phyloP scores from a whole-genome alignment of 108 stramenopile species.

The Aurantiochytrium sp. region DNA sequence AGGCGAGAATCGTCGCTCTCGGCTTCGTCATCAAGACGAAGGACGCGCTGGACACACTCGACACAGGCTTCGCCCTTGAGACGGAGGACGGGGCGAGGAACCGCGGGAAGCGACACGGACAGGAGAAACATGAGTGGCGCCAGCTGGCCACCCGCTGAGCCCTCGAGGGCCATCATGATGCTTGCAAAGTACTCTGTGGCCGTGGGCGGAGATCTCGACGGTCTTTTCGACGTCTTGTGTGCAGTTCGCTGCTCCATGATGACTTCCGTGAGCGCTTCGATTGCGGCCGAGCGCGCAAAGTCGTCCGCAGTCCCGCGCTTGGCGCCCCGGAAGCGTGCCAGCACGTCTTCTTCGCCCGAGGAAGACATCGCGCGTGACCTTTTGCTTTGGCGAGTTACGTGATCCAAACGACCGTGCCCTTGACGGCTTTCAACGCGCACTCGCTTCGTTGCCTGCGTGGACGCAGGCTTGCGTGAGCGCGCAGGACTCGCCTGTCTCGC shows the following conservation, averaged over 20 bases:
- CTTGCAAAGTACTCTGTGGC: slow-evolving; percentile 16
- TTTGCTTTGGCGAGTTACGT: too few species aligned
- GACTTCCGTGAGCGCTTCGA: neutral
- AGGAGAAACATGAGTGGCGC: neutral
- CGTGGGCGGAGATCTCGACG: neutral
- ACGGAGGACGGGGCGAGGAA: neutral
- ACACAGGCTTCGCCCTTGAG: neutral
- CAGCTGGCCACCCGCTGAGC: neutral
- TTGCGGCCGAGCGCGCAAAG: neutral
- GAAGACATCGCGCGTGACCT: too few species aligned
- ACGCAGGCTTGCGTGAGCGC: too few species aligned
- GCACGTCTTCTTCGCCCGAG: neutral
- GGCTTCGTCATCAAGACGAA: neutral
- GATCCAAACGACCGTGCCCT: too few species aligned
- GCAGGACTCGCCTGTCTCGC: too few species aligned
- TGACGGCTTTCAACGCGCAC: too few species aligned
- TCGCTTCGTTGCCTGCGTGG: too few species aligned
- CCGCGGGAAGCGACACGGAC: neutral
- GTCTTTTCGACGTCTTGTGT: neutral
- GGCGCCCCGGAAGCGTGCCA: neutral
- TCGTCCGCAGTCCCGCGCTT: neutral
- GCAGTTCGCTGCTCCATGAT: neutral
- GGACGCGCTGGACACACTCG: neutral
- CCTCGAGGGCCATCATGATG: neutral
- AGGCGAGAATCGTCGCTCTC: neutral